phyloP scores from a whole-genome alignment of 23 red algal genomes.

The Gracilaria domingensis region DNA sequence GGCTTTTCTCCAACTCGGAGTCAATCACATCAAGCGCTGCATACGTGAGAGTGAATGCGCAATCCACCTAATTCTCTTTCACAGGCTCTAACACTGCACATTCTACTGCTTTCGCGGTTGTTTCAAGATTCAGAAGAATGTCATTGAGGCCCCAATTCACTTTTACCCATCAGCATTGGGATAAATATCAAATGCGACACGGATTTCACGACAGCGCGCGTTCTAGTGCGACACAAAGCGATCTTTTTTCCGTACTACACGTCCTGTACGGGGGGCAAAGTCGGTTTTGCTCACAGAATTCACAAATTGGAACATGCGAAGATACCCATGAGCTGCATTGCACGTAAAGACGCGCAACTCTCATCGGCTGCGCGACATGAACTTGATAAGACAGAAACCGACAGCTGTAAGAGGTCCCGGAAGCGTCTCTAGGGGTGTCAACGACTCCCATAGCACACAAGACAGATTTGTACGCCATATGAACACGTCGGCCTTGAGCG shows the following conservation, averaged over 20 bases:
- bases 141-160: background rate
- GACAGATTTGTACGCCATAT: slow-evolving; percentile 57
- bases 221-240: slow-evolving; percentile 32
- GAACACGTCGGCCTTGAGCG: slow-evolving; percentile 34
- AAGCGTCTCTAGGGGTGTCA: slow-evolving; percentile 38
- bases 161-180: slow-evolving; percentile 12
- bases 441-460: slow-evolving; percentile 21
- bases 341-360: slow-evolving; percentile 45
- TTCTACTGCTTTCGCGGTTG: slow-evolving; percentile 43
- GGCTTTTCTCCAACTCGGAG: background rate
- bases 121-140: slow-evolving; percentile 17
- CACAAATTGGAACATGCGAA: slow-evolving; percentile 49
- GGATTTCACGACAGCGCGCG: background rate
- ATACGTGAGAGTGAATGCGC: slow-evolving; percentile 18
- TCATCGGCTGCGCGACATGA: slow-evolving; percentile 25
- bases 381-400: slow-evolving; percentile 31
- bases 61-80: slow-evolving; percentile 28
- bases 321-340: slow-evolving; percentile 40
- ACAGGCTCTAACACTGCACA: slow-evolving; percentile 24
- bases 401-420: slow-evolving; percentile 75
- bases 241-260: slow-evolving; percentile 35
- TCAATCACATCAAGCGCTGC: slow-evolving; percentile 40
- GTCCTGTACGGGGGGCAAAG: slow-evolving; percentile 22
- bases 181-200: slow-evolving; percentile 36
- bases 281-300: slow-evolving; percentile 45